These are phyloP conservation scores for Rhododendron vialii DNA, from an alignment of 148 eudicot species.

Conservation along the genomic window DNA sequence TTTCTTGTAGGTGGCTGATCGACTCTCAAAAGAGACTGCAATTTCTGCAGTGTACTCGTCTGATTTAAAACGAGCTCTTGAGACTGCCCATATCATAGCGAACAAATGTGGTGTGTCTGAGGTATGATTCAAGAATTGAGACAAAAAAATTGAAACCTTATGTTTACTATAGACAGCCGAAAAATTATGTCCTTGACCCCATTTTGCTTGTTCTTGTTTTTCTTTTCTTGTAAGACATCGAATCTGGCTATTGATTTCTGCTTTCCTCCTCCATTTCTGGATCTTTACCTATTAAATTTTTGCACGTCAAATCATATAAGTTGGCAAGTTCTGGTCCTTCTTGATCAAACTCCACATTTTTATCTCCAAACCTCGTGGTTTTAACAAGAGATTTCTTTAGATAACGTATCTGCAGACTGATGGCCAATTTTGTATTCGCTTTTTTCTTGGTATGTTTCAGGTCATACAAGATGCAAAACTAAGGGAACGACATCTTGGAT, in stretches of 20 bases:
- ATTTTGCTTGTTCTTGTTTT: not conserved
- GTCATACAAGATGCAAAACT: conserved; percentile 40
- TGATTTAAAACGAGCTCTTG: conserved; percentile 58
- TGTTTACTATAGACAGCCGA: not conserved
- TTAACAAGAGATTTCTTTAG: not conserved
- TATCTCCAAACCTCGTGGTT: not conserved
- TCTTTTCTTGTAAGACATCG: no score
- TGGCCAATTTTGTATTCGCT: not conserved
- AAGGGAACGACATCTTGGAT: conserved; percentile 63
- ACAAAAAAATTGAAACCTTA: not conserved
- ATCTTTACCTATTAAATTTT: not conserved
- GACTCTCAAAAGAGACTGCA: conserved; percentile 41
- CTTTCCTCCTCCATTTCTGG: not conserved
- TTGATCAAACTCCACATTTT: not conserved
- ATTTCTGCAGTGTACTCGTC: conserved; percentile 55
- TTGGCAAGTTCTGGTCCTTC: not conserved
- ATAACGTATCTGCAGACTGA: not conserved
- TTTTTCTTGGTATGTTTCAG: conserved; percentile 20
- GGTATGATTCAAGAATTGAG: conserved; percentile 21
- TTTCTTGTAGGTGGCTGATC: conserved; percentile 42
- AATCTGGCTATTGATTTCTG: not conserved
- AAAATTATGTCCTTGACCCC: not conserved
- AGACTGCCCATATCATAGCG: conserved; percentile 49
- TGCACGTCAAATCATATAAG: not conserved
- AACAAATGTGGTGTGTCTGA: conserved; percentile 39